Conservation (phyloP, 768 basidiomycete species). For the Boletus edulis region DNA sequence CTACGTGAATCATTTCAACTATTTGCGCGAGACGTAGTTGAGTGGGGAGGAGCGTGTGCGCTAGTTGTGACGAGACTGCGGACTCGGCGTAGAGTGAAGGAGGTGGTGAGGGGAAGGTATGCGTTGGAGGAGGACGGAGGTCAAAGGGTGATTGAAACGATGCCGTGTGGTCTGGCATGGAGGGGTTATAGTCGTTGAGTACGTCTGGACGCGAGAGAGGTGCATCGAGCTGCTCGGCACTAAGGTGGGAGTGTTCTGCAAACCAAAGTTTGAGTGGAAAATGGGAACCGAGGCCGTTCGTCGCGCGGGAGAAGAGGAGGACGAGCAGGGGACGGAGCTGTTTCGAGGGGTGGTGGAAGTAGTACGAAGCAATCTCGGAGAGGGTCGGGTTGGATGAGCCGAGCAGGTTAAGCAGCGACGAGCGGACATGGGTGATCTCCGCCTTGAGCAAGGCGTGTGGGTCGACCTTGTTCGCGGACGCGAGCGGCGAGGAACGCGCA, state of each 20-base stretch:
- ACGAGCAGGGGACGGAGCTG: slow-evolving; percentile 89
- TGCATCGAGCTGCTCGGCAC: slow-evolving; percentile 64
- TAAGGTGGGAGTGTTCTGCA: slow-evolving; percentile 58
- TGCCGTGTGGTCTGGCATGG: slow-evolving; percentile 73
- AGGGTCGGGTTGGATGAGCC: slow-evolving; percentile 89
- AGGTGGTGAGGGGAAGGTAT: slow-evolving; percentile 27
- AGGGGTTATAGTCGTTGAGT: slow-evolving; percentile 91
- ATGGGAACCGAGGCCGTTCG: slow-evolving; percentile 76
- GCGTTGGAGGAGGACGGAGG: slow-evolving; percentile 36
- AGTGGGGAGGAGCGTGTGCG: slow-evolving; percentile 59
- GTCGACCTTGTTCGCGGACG: slow-evolving; percentile 39
- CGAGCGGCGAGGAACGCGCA: slow-evolving; percentile 14
- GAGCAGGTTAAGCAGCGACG: slow-evolving; percentile 71
- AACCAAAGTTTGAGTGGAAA: slow-evolving; percentile 64
- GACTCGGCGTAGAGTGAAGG: slow-evolving; percentile 18
- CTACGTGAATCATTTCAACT: slow-evolving; percentile 97
- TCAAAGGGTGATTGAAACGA: slow-evolving; percentile 64
- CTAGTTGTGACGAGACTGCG: slow-evolving; percentile 28
- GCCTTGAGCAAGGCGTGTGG: slow-evolving; percentile 69
- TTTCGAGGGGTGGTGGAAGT: slow-evolving; percentile 86
- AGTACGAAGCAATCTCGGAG: slow-evolving; percentile 85
- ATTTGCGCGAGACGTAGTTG: slow-evolving; percentile 94
- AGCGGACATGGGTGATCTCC: slow-evolving; percentile 70
- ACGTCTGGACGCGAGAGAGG: slow-evolving; percentile 79
- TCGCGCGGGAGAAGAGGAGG: slow-evolving; percentile 86